Evolutionary conservation across 73 alveolate genomes (phyloP).

Genomic region (Uronychia binucleata): DNA sequence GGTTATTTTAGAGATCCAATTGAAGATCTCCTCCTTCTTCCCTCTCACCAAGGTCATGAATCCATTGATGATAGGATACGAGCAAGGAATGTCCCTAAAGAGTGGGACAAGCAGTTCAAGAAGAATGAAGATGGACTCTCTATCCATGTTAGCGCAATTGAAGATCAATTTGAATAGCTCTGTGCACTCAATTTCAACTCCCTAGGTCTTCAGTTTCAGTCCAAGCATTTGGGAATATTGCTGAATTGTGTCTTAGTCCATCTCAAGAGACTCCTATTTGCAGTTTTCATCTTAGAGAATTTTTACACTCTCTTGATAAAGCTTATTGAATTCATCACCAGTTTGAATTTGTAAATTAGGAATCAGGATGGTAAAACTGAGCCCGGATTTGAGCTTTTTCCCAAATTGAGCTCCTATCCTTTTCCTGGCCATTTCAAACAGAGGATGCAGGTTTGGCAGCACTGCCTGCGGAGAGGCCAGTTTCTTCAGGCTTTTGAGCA

Average conservation of each 20-base stretch:
- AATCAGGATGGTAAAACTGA: not conserved
- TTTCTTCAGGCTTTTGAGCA: too few species aligned
- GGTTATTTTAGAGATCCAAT: not conserved
- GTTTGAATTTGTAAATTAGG: not conserved
- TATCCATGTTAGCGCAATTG: not conserved
- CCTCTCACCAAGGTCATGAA: not conserved
- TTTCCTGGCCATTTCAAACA: not conserved
- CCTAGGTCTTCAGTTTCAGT: not conserved
- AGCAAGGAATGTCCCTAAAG: not conserved
- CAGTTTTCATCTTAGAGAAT: not conserved
- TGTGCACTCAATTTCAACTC: not conserved
- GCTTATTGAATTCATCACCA: not conserved
- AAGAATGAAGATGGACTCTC: not conserved
- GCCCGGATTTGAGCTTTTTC: too few species aligned
- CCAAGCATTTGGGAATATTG: not conserved
- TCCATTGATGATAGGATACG: not conserved
- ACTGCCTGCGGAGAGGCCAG: not conserved
- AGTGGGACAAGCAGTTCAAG: not conserved
- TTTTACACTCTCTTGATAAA: not conserved
- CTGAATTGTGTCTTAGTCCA: not conserved
- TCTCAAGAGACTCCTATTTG: not conserved
- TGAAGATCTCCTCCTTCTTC: not conserved
- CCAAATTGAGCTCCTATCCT: not conserved
- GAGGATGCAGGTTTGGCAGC: not conserved
- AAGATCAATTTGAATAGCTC: too few species aligned